Base-by-base conservation (phyloP, 1,284 basidiomycete genomes). In the Austroboletus niveus region DNA sequence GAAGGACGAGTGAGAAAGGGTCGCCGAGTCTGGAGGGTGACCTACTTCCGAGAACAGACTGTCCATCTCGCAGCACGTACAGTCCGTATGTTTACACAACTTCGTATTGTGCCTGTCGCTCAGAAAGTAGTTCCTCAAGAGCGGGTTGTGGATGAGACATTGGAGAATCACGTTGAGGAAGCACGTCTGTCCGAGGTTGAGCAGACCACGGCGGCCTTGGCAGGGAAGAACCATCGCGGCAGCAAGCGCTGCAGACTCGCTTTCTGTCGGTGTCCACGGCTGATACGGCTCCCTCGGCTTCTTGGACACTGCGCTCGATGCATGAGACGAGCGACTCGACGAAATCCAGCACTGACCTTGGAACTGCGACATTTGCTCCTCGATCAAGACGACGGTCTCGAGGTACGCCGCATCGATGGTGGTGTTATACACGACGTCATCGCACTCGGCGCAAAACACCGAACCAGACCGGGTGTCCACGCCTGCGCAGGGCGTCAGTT, bases 21-120 rank as follows among this genome's bases (percentile, higher is more conserved):
- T 14, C 12, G 34, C 4, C 34, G 34, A 35, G 34, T 11, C 15
- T 35, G 15, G 34, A 35, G 11, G 12, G 34, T 12, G 12, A 40
- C 62, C 46, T 54, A 92, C 92, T 75, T 97, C 94, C 24, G 84
- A 74, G 68, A 96, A 96, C 6, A 98, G 78, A 57, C 82, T 85
- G 69, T 98, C 95, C 87, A 99, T 89, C 70, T 98, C 95, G 69
- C 95, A 99, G 51, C 89, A 94, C 47, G 90, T 88, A 69, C 95
- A 99, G 32, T 88, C 83, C 40, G 84, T 82, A 38, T 75, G 70
- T 64, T 83, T 86, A 71, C 90, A 92, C 54, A 84, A 66, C 60
- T 74, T 75, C 61, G 72, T 71, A 65, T 89, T 87, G 65, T 96
- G 93, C 62, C 84, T 87, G 68, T 98, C 95, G 46, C 87, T 82